Evolutionary conservation across 2,329 filamentous ascomycete species (phyloP).

Genomic region (Sordariomycetes sp.): DNA sequence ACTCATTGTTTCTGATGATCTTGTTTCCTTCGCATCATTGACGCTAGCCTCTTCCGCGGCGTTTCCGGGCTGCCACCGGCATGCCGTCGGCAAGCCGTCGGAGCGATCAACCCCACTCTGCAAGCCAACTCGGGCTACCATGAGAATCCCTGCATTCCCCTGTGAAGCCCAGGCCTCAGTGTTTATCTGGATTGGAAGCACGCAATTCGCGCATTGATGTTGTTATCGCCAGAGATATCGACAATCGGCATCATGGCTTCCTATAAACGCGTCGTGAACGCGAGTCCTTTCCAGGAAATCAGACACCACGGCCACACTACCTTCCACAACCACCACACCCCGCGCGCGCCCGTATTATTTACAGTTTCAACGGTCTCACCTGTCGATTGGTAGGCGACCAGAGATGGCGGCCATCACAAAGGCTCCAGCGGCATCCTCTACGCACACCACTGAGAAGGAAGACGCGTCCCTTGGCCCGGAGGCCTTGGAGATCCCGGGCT

Average conservation of each 20-base stretch:
- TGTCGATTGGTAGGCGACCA: neutral
- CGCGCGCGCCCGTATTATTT: neutral
- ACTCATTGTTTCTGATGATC: neutral
- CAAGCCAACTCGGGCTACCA: neutral
- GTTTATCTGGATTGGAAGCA: slow-evolving; percentile 10
- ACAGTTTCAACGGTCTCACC: neutral
- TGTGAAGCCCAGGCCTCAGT: neutral
- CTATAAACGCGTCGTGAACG: neutral
- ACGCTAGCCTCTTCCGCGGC: neutral
- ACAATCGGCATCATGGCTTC: slow-evolving; percentile 4
- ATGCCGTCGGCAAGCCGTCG: slow-evolving; percentile 12
- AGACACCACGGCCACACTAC: neutral
- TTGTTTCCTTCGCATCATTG: neutral
- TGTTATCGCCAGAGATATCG: neutral
- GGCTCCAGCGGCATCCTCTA: neutral
- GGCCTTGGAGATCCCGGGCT: slow-evolving; percentile 13
- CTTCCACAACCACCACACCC: neutral
- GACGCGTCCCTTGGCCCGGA: neutral
- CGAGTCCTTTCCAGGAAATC: neutral
- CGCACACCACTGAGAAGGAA: neutral
- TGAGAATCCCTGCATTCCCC: neutral
- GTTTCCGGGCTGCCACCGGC: slow-evolving; percentile 9
- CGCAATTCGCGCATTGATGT: slow-evolving; percentile 11
- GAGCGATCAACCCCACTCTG: neutral
- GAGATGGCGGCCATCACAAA: neutral